Conservation (phyloP, 2,329 filamentous ascomycete species). For the Claviceps sp. region DNA sequence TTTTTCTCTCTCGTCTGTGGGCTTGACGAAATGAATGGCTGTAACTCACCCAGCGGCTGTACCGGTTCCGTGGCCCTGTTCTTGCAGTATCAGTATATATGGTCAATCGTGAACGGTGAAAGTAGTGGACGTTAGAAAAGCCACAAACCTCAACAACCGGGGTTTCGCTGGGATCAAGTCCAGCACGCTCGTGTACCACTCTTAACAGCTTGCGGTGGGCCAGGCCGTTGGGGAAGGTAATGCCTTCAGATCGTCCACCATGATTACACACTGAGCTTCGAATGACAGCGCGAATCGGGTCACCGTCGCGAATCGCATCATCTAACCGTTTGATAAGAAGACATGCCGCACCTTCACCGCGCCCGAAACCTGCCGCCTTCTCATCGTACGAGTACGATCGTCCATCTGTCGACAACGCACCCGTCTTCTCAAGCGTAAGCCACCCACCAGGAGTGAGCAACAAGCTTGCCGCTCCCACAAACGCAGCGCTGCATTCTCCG, state of each 20-base stretch:
- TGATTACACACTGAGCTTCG: conserved; percentile 6
- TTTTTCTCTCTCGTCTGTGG: not conserved
- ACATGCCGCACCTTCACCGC: conserved; percentile 29
- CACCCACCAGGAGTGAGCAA: conserved; percentile 8
- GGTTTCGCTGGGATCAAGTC: conserved; percentile 11
- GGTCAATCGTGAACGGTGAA: too few relatives aligned
- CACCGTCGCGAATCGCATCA: conserved; percentile 28
- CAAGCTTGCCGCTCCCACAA: conserved; percentile 10
- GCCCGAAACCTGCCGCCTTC: conserved; percentile 29
- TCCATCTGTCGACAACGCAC: conserved; percentile 14
- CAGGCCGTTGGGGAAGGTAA: conserved; percentile 4
- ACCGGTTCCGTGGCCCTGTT: conserved; percentile 11
- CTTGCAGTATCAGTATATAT: not conserved
- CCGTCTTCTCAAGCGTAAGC: conserved; percentile 4
- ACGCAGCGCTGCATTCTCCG: conserved; percentile 6
- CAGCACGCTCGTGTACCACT: conserved; percentile 19
- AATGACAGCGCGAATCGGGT: conserved; percentile 19
- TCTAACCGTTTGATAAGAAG: conserved; percentile 29
- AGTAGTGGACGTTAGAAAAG: not conserved
- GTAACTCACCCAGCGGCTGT: conserved; percentile 17
- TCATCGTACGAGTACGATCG: conserved; percentile 21
- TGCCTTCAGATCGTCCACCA: conserved; percentile 4
- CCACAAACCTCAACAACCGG: conserved; percentile 6
- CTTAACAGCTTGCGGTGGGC: conserved; percentile 20
- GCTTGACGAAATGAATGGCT: not conserved